Evolutionary conservation across 352 stramenopile genomes (phyloP).

Genomic region (Globisporangium paroecandrum): DNA sequence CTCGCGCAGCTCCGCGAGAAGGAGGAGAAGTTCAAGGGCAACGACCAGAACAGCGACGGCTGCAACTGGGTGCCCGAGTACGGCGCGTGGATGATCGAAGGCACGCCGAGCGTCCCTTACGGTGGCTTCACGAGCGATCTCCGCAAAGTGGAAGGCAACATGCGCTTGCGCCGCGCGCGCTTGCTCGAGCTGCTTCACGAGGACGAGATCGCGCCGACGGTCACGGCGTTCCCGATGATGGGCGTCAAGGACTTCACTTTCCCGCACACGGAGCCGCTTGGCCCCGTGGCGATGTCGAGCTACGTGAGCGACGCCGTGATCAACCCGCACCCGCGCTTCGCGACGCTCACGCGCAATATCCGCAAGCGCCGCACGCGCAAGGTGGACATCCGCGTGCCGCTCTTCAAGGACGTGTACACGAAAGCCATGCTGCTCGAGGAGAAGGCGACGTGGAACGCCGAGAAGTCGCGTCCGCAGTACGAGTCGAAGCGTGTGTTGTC

Average conservation of each 20-base stretch:
- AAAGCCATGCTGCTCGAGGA: constrained; percentile 70
- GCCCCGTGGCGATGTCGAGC: constrained; percentile 89
- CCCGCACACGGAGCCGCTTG: constrained; percentile 52
- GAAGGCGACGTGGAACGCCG: constrained; percentile 70
- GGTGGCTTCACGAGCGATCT: constrained; percentile 94
- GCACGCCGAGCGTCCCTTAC: constrained; percentile 93
- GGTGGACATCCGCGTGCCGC: constrained; percentile 84
- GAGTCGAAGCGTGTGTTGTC: constrained; percentile 52
- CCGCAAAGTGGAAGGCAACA: constrained; percentile 96
- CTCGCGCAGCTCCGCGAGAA: constrained; percentile 91
- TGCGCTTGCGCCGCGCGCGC: constrained; percentile 94
- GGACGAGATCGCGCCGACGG: constrained; percentile 96
- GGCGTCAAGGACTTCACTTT: constrained; percentile 93
- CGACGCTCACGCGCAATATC: constrained; percentile 98
- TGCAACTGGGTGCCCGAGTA: constrained; percentile 99
- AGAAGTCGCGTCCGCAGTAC: constrained; percentile 74
- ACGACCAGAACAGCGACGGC: constrained; percentile 65
- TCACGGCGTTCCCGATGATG: constrained; percentile 96
- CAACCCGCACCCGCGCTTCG: constrained; percentile 98
- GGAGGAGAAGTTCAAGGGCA: constrained; percentile 54
- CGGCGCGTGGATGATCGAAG: constrained; percentile 99
- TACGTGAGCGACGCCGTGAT: constrained; percentile 98
- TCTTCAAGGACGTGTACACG: constrained; percentile 84
- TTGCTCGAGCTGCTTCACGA: constrained; percentile 91
- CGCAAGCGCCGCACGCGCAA: constrained; percentile 88